phyloP scores from a whole-genome alignment of 768 basidiomycete species.

The Mycena rosella region DNA sequence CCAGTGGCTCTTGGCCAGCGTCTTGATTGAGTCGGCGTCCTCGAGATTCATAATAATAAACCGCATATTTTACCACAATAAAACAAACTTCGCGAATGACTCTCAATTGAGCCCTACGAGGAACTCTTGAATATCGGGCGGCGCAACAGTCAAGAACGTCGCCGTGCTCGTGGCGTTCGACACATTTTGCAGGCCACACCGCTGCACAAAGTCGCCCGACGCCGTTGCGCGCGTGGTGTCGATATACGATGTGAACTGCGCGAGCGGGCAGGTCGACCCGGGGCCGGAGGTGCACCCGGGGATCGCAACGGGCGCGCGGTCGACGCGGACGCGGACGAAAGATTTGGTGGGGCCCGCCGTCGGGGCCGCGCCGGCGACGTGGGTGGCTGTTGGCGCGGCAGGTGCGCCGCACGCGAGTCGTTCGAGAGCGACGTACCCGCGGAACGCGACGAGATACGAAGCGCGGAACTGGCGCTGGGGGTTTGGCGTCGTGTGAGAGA shows the following conservation, averaged over 20 bases:
- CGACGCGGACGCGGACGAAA: conserved; percentile 54
- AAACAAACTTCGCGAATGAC: too few species aligned
- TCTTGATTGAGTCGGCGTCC: too few species aligned
- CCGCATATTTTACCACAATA: too few species aligned
- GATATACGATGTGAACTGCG: conserved; percentile 49
- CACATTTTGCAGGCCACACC: conserved; percentile 49
- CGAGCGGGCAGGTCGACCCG: conserved; percentile 52
- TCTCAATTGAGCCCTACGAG: conserved; percentile 30
- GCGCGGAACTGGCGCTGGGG: conserved; percentile 52
- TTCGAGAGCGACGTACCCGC: conserved; percentile 57
- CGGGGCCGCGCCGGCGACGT: conserved; percentile 29
- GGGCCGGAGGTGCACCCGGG: conserved; percentile 57
- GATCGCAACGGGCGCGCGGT: conserved; percentile 56
- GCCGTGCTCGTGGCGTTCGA: conserved; percentile 42
- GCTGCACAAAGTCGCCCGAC: conserved; percentile 53
- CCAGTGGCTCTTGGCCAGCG: too few species aligned
- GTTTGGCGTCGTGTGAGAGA: conserved; percentile 48
- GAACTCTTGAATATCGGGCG: conserved; percentile 22
- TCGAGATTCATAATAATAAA: too few species aligned
- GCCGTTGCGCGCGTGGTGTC: conserved; percentile 40
- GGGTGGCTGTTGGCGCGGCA: conserved; percentile 23
- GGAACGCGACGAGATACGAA: conserved; percentile 55
- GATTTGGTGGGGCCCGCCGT: conserved; percentile 7
- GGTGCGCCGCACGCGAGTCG: conserved; percentile 47
- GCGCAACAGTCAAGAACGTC: conserved; percentile 41